phyloP scores from a whole-genome alignment of 805 yeast species.

The Yamadazyma takamatsuzukensis region DNA sequence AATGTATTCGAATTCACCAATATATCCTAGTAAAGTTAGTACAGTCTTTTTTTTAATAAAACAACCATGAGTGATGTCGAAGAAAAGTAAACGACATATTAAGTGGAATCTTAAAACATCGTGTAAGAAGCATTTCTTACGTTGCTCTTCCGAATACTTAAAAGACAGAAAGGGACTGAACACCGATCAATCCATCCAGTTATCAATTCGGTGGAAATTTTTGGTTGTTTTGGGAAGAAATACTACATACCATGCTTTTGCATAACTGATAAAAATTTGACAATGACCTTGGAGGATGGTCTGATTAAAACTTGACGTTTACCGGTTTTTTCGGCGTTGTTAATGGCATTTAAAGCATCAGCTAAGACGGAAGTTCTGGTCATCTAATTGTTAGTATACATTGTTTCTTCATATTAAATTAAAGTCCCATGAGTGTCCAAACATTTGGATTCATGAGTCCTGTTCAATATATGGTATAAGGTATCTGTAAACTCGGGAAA shows the following conservation, averaged over 20 bases:
- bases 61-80: conserved; percentile 38
- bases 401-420: conserved; percentile 2
- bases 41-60: conserved; percentile 4
- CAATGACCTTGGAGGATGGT: conserved; percentile 97
- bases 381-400: conserved; percentile 46
- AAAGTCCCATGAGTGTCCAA: conserved; percentile 40
- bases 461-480: conserved; percentile 3
- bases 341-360: conserved; percentile 96
- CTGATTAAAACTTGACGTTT: conserved; percentile 97
- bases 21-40: conserved; percentile 57
- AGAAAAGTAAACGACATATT: conserved; percentile 62
- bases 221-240: neutral
- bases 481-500: conserved; percentile 6
- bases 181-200: conserved; percentile 94
- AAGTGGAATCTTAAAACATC: conserved; percentile 29
- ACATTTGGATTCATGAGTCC: conserved; percentile 32
- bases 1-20: conserved; percentile 96
- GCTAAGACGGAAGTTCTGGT: conserved; percentile 98
- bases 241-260: conserved; percentile 69
- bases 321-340: conserved; percentile 99
- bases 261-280: conserved; percentile 94
- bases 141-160: conserved; percentile 88
- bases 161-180: conserved; percentile 94
- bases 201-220: conserved; percentile 79
- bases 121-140: conserved; percentile 67